A percentile compares a stretch with the other conserved stretches of the same genome.
These are phyloP conservation scores for Eucalyptus caleyi DNA, from an alignment of 345 rosid genomes.

Conservation along the genomic window DNA sequence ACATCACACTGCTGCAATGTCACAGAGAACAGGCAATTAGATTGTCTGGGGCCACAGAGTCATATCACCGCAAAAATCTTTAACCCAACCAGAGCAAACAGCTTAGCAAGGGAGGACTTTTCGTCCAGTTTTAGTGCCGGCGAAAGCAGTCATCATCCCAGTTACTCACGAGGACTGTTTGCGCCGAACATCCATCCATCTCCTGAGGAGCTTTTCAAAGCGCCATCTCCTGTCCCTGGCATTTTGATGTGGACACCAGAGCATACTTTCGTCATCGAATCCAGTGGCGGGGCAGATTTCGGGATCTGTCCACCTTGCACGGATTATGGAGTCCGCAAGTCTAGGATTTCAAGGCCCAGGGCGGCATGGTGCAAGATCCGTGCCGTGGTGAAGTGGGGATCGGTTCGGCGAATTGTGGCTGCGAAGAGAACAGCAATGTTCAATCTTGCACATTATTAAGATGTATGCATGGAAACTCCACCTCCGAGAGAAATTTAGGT, in stretches of 20 bases:
- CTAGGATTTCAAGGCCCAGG: conserved; percentile 19
- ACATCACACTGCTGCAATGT: neutral
- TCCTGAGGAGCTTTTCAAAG: neutral
- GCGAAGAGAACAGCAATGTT: conserved; percentile 5
- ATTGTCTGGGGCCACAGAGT: neutral
- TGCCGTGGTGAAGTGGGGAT: conserved; percentile 30
- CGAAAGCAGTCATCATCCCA: neutral
- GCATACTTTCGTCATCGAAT: neutral
- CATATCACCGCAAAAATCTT: neutral
- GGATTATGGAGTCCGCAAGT: neutral
- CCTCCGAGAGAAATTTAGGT: neutral
- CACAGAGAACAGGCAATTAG: neutral
- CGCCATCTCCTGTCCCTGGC: neutral
- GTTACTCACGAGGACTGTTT: neutral
- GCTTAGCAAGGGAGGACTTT: neutral
- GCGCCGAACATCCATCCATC: neutral
- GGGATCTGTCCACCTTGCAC: neutral
- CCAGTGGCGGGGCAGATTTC: conserved; percentile 7
- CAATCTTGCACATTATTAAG: neutral
- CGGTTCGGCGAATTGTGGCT: conserved; percentile 10
- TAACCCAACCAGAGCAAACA: neutral
- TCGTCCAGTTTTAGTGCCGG: neutral
- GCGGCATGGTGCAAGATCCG: conserved; percentile 59
- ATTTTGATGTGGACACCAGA: neutral
- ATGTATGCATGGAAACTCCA: neutral